phyloP scores from a whole-genome alignment of 768 basidiomycete genomes.

The Inosperma sp. region DNA sequence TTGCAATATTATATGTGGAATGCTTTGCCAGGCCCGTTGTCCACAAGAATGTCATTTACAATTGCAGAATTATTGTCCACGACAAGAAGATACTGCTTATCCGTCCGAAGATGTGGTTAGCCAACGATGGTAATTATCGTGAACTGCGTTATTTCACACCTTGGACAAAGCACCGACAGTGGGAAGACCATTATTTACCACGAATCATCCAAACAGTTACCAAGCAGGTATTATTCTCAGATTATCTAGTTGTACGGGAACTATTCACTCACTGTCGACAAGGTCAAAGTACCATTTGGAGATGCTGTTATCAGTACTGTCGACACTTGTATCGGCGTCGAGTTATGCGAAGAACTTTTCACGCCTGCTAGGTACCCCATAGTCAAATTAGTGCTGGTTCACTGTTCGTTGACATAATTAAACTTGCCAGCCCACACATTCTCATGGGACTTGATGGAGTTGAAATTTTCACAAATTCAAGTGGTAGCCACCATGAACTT shows the following conservation, averaged over 20 bases:
- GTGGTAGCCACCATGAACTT: conserved; percentile 96
- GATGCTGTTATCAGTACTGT: conserved; percentile 90
- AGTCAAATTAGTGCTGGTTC: background rate
- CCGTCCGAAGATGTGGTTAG: conserved; percentile 99
- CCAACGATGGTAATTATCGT: conserved; percentile 97
- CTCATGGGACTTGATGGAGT: conserved; percentile 98
- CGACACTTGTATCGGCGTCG: conserved; percentile 96
- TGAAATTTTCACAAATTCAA: conserved; percentile 98
- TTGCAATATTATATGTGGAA: background rate
- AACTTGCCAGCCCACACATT: conserved; percentile 79
- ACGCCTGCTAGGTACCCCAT: conserved; percentile 81
- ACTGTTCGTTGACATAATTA: background rate
- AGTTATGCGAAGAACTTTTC: conserved; percentile 96
- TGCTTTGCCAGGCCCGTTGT: conserved; percentile 77
- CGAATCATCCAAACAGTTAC: conserved; percentile 85
- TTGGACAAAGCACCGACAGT: conserved; percentile 85
- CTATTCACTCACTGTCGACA: conserved; percentile 26
- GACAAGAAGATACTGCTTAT: conserved; percentile 87
- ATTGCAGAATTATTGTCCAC: conserved; percentile 88
- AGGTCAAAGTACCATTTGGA: conserved; percentile 90
- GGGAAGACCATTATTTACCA: conserved; percentile 90
- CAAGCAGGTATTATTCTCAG: conserved; percentile 56
- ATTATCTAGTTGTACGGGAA: background rate
- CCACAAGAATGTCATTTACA: conserved; percentile 98
- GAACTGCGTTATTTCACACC: conserved; percentile 89